Percentiles rank a stretch among this genome's conserved stretches.
Conservation (phyloP, 1,284 basidiomycete species). For the Boletellus dicymbophilus region DNA sequence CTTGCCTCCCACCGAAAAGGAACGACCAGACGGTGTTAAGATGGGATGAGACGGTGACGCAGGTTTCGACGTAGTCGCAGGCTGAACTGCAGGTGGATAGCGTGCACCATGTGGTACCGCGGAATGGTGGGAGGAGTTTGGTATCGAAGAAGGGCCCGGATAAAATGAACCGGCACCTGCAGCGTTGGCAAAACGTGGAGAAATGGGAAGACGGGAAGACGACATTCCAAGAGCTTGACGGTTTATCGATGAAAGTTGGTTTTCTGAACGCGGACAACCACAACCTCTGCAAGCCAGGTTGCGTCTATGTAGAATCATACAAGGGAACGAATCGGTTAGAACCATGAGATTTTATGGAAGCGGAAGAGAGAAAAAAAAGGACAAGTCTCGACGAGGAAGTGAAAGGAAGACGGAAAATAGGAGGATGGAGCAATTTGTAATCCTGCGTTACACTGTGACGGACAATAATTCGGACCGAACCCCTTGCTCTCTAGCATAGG, state of each 20-base stretch:
- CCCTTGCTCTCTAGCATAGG: no score
- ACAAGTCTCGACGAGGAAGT: conserved; percentile 4
- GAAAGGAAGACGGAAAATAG: conserved; percentile 21
- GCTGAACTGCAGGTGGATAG: conserved; percentile 17
- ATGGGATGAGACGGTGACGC: conserved; percentile 54
- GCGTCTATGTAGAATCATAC: conserved; percentile 57
- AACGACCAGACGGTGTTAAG: conserved; percentile 76
- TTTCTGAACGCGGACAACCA: conserved; percentile 55
- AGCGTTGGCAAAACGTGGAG: conserved; percentile 44
- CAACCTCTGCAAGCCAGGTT: conserved; percentile 75
- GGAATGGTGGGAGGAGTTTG: conserved; percentile 24
- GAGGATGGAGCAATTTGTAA: conserved; percentile 25
- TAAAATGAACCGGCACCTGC: conserved; percentile 11
- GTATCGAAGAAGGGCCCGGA: conserved; percentile 24
- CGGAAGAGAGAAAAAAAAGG: conserved; percentile 24
- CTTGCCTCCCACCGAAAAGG: conserved; percentile 69
- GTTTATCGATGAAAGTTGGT: conserved; percentile 31
- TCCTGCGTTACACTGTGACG: conserved; percentile 21
- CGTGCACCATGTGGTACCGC: conserved; percentile 11
- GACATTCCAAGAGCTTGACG: conserved; percentile 27
- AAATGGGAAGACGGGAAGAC: conserved; percentile 38
- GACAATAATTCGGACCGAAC: no score
- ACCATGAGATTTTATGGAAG: conserved; percentile 27
- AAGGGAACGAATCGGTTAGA: conserved; percentile 47
- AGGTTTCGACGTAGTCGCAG: conserved; percentile 26